Evolutionary conservation across 345 rosid genomes (phyloP).

Genomic region (Syzygium aqueum): DNA sequence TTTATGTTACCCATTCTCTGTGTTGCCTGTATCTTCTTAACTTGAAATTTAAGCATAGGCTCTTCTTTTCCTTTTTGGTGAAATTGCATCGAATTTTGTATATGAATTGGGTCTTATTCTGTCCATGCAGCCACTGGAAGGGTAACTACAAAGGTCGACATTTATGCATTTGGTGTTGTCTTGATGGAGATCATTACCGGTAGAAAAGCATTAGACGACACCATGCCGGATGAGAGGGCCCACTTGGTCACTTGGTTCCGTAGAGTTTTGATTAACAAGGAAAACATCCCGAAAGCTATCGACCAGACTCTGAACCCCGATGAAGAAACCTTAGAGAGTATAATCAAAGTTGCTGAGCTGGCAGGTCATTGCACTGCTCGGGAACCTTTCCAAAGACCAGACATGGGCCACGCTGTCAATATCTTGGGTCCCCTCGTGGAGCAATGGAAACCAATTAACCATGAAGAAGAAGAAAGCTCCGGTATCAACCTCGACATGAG

Average conservation of each 20-base stretch:
- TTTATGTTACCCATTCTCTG: neutral
- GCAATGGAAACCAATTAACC: conserved; percentile 74
- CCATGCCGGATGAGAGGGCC: conserved; percentile 55
- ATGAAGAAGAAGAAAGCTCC: conserved; percentile 50
- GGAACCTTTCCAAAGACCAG: conserved; percentile 80
- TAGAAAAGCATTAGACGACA: conserved; percentile 70
- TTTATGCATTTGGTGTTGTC: conserved; percentile 81
- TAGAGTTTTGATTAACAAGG: conserved; percentile 48
- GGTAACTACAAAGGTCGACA: conserved; percentile 86
- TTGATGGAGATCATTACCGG: conserved; percentile 89
- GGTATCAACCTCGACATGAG: conserved; percentile 68
- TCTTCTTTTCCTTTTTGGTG: neutral
- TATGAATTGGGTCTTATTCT: neutral
- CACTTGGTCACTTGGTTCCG: conserved; percentile 90
- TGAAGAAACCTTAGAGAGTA: conserved; percentile 58
- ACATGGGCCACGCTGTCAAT: conserved; percentile 85
- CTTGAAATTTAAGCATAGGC: neutral
- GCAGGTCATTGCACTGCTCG: conserved; percentile 91
- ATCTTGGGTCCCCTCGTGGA: conserved; percentile 69
- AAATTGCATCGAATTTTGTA: neutral
- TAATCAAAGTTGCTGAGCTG: conserved; percentile 61
- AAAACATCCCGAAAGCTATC: conserved; percentile 48
- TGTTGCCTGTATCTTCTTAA: neutral
- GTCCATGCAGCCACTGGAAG: conserved; percentile 69
- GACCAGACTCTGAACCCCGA: conserved; percentile 48